Evolutionary conservation across 2,329 filamentous ascomycete species (phyloP).

Genomic region (Phyllachora maydis): DNA sequence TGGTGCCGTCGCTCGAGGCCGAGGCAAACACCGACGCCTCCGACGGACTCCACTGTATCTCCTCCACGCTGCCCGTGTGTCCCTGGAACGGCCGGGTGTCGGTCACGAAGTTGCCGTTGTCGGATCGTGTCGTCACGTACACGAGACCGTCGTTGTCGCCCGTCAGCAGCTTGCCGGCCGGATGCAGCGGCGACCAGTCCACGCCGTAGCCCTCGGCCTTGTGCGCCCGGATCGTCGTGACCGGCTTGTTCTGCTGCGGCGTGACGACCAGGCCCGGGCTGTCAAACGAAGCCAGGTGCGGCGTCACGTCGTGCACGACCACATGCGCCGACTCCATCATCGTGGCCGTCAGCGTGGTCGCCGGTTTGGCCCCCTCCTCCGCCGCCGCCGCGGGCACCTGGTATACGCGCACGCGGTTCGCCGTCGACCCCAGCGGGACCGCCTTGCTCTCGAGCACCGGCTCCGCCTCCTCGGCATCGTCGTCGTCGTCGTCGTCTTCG

Average conservation of each 20-base stretch:
- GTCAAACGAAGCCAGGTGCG: slow-evolving; percentile 77
- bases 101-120: slow-evolving; percentile 76
- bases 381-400: slow-evolving; percentile 57
- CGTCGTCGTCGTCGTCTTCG: slow-evolving; percentile 35
- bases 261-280: slow-evolving; percentile 65
- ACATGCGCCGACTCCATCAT: slow-evolving; percentile 85
- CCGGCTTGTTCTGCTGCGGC: slow-evolving; percentile 68
- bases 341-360: slow-evolving; percentile 67
- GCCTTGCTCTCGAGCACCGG: slow-evolving; percentile 85
- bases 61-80: slow-evolving; percentile 73
- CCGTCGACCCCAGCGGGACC: slow-evolving; percentile 71
- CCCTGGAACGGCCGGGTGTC: slow-evolving; percentile 69
- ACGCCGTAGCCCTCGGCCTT: slow-evolving; percentile 86
- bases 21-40: slow-evolving; percentile 91
- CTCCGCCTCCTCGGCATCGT: slow-evolving; percentile 56
- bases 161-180: slow-evolving; percentile 70
- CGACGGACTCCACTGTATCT: slow-evolving; percentile 89
- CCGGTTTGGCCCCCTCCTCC: slow-evolving; percentile 46
- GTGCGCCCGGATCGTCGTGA: slow-evolving; percentile 77
- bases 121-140: slow-evolving; percentile 68
- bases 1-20: slow-evolving; percentile 79
- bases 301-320: slow-evolving; percentile 84
- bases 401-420: slow-evolving; percentile 81
- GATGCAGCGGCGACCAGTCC: slow-evolving; percentile 80
- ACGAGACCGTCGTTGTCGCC: slow-evolving; percentile 84